Evolutionary conservation across 192 early-diverging fungal species (phyloP), one percentile per base, ranked within the genome.

Genomic region (Coemansia sp.): DNA sequence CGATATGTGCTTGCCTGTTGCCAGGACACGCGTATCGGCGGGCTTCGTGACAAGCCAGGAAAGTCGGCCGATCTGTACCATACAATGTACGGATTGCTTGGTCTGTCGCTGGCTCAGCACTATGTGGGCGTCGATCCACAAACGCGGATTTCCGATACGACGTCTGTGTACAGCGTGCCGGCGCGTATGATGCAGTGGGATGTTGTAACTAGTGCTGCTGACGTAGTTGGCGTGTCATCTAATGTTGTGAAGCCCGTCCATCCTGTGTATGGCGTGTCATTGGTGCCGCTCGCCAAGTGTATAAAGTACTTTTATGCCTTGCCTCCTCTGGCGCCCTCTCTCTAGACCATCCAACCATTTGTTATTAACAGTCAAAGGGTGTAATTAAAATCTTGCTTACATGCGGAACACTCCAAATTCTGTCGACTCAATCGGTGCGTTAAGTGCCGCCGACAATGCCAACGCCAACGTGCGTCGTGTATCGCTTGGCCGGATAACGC

Each of bases 351-450:
- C 32, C 32, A 29, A 29, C 27, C 22, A 22, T 27, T 27, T 27
- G 26, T 27, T 27, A 35, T 35, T 35, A 35, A 35, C 7, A 10
- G 7, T 35, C 32, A 35, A 10, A 35, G 9, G 9, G 32, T 35
- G 32, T 35, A 35, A 35, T 35, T 35, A 35, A 35, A 32, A 9
- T 9, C 1, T 35, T 35, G 32, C 32, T 35, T 54, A 98, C 96
- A 98, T 98, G 62, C 96, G 86, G 86, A 98, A 98, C 7, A 98
- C 90, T 56, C 96, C 96, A 86, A 93, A 96, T 32, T 83, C 63
- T 5, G 94, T 95, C 60, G 88, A 73, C 50, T 80, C 75, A 51
- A 89, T 82, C 2, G 88, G 89, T 10, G 83, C 78, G 74, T 93
- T 93, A 60, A 93, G 61, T 41, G 91, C 67, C 26, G 91, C 92